Percentiles rank a stretch among this genome's conserved stretches.
phyloP scores from a whole-genome alignment of 2,329 filamentous ascomycete genomes.

The Curvularia hawaiiensis region DNA sequence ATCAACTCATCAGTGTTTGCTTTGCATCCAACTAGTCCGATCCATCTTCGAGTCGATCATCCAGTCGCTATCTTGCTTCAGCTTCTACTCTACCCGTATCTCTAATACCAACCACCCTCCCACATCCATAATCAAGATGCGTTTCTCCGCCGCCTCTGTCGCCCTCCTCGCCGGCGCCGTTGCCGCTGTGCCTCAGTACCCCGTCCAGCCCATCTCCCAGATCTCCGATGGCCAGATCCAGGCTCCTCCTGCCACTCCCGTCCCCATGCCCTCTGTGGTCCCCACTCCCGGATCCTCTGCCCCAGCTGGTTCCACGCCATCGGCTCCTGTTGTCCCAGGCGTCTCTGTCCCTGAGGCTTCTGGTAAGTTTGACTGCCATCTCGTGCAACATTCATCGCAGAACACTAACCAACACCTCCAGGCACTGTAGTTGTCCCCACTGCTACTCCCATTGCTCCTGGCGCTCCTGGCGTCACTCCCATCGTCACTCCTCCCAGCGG shows the following conservation, averaged over 20 bases:
- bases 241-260: constrained; percentile 32
- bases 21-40: constrained; percentile 6
- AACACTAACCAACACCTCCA: not conserved
- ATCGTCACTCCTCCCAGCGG: constrained; percentile 18
- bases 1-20: constrained; percentile 7
- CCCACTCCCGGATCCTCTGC: not conserved
- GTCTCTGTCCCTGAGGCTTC: constrained; percentile 3
- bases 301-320: not conserved
- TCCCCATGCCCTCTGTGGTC: not conserved
- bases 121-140: constrained; percentile 35
- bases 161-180: constrained; percentile 37
- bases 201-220: constrained; percentile 42
- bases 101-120: constrained; percentile 11
- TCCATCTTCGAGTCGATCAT: constrained; percentile 20
- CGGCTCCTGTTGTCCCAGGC: not conserved
- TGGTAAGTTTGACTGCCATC: not conserved
- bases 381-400: not conserved
- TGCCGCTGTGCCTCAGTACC: constrained; percentile 36
- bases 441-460: constrained; percentile 3
- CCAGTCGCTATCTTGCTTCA: constrained; percentile 18
- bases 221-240: constrained; percentile 48
- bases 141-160: constrained; percentile 37
- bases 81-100: constrained; percentile 6
- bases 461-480: constrained; percentile 12
- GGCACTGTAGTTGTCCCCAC: constrained; percentile 3